phyloP scores from a whole-genome alignment of 352 stramenopile species.

The Phytophthora nicotianae region DNA sequence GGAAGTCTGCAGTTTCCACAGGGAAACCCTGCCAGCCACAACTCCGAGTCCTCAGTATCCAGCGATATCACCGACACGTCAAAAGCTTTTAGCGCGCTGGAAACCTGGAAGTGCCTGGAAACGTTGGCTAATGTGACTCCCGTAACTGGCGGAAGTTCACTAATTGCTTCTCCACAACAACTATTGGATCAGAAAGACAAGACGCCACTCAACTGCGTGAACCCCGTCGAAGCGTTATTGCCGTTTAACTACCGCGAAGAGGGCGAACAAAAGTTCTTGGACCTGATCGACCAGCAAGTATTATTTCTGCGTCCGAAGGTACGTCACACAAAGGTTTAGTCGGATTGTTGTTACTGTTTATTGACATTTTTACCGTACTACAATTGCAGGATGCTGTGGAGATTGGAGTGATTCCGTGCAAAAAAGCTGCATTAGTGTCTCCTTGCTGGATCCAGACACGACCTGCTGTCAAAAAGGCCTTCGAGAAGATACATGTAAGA shows the following conservation, averaged over 20 bases:
- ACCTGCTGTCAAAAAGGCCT: slow-evolving; percentile 60
- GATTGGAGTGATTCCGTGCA: slow-evolving; percentile 72
- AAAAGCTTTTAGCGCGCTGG: slow-evolving; percentile 53
- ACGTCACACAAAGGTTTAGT: background rate
- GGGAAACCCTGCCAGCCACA: background rate
- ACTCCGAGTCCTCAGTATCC: background rate
- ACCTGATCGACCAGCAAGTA: slow-evolving; percentile 59
- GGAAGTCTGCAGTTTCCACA: slow-evolving; percentile 37
- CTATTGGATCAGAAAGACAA: slow-evolving; percentile 47
- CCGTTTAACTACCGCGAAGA: slow-evolving; percentile 64
- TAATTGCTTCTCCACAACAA: slow-evolving; percentile 50
- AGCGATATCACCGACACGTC: slow-evolving; percentile 12
- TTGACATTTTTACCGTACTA: background rate
- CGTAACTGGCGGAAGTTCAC: slow-evolving; percentile 24
- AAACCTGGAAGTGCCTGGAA: slow-evolving; percentile 75
- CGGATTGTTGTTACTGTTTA: background rate
- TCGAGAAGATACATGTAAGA: slow-evolving; percentile 69
- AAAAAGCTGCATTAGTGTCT: slow-evolving; percentile 50
- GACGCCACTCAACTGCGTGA: slow-evolving; percentile 51
- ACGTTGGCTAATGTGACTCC: slow-evolving; percentile 43
- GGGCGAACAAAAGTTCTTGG: slow-evolving; percentile 67
- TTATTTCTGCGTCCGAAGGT: slow-evolving; percentile 76
- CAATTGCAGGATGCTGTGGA: slow-evolving; percentile 55
- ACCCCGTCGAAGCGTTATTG: slow-evolving; percentile 59
- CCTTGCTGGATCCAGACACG: slow-evolving; percentile 73